Evolutionary conservation across 2,329 filamentous ascomycete species (phyloP), one percentile per base, ranked within the genome.

Genomic region (Fusarium mangiferae): DNA sequence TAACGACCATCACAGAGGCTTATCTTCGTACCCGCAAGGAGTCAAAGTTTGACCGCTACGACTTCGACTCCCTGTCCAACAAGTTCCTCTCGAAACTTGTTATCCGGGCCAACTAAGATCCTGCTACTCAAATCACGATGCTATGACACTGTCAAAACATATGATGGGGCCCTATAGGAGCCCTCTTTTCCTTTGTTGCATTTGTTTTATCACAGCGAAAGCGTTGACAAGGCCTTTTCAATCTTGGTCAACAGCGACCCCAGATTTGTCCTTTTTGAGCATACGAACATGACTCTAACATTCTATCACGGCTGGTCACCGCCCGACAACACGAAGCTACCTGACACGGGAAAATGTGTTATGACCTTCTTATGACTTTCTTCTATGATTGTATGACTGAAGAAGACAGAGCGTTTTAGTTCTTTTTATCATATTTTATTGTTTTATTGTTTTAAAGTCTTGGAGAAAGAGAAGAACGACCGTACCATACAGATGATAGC

Each of bases 21-120:
- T 98, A 98, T 84, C 89, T 98, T 70, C 92, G 94, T 79, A 91
- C 91, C 70, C 93, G 96, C 77, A 89, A 90, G 76, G 91, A 92
- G 66, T 90, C 93, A 79, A 94, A 92, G 83, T 98, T 98, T 83
- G 93, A 98, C 85, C 91, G 94, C 77, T 90, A 92, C 78, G 94
- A 98, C 86, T 98, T 98, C 81, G 96, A 98, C 86, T 96, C 92
- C 70, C 85, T 98, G 81, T 97, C 95, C 60, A 98, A 98, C 88
- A 98, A 98, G 87, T 98, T 98, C 87, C 86, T 98, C 77, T 97
- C 95, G 42, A 97, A 97, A 85, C 90, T 98, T 80, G 95, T 98
- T 82, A 98, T 98, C 83, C 94, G 96, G 78, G 94, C 96, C 80
- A 97, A 97, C 86, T 97, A 88, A 82, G 74, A 69, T 66, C 39